These are phyloP conservation scores for Talaromyces sp. DNA, from an alignment of 2,329 filamentous ascomycete genomes.

Conservation along the genomic window DNA sequence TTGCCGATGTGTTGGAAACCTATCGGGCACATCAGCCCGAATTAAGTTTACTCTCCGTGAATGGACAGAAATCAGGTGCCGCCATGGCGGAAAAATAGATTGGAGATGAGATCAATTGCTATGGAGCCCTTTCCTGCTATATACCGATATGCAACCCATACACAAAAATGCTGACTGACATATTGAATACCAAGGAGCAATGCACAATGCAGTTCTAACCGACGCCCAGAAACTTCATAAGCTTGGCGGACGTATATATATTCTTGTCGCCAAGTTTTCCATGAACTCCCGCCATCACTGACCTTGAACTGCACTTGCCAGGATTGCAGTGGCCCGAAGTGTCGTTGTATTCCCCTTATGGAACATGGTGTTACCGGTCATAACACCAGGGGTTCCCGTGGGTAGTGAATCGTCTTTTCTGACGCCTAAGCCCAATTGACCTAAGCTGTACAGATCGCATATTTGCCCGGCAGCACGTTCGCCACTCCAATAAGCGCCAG, in stretches of 20 bases:
- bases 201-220: constrained; percentile 9
- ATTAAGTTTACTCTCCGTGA: background rate
- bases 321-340: constrained; percentile 9
- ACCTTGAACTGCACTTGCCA: constrained; percentile 13
- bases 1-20: background rate
- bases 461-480: constrained; percentile 66
- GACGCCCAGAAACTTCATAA: background rate
- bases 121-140: background rate
- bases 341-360: constrained; percentile 17
- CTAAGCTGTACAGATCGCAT: constrained; percentile 29
- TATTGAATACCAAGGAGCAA: constrained; percentile 5
- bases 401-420: constrained; percentile 34
- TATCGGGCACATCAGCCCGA: background rate
- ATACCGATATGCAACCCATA: background rate
- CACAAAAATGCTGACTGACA: background rate
- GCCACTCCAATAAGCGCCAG: constrained; percentile 89
- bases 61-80: background rate
- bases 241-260: background rate
- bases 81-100: background rate
- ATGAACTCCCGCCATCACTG: constrained; percentile 5
- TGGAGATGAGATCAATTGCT: background rate
- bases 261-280: background rate
- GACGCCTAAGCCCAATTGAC: constrained; percentile 23
- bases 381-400: constrained; percentile 7
- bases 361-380: constrained; percentile 18